Evolutionary conservation across 352 stramenopile species (phyloP).

Genomic region (Pythium guiyangense): DNA sequence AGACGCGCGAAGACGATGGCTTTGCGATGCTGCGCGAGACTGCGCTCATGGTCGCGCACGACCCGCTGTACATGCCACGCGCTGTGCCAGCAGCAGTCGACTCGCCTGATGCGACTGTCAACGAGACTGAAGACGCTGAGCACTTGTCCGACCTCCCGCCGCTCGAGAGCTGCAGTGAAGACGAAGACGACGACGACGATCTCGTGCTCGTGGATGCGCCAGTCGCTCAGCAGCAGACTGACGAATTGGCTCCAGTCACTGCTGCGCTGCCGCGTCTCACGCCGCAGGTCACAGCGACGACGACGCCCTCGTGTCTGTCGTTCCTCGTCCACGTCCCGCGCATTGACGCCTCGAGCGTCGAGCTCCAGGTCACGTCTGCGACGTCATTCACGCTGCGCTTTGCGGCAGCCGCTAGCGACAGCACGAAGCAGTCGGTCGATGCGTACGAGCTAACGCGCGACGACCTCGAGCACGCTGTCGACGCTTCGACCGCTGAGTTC

Average conservation of each 20-base stretch:
- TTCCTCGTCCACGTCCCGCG: constrained; percentile 40
- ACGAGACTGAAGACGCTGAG: not conserved
- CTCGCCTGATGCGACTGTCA: not conserved
- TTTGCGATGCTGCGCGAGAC: constrained; percentile 61
- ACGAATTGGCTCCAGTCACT: not conserved
- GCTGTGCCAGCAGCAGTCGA: not conserved
- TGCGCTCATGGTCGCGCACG: constrained; percentile 61
- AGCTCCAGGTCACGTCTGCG: constrained; percentile 32
- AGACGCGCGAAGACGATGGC: constrained; percentile 24
- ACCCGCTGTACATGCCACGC: constrained; percentile 35
- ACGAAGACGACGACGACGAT: constrained; percentile 23
- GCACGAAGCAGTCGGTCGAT: not conserved
- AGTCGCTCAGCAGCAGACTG: not conserved
- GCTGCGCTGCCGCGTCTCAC: too few species aligned
- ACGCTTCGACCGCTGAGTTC: constrained; percentile 25
- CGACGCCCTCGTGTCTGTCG: constrained; percentile 39
- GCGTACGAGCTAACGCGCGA: constrained; percentile 32
- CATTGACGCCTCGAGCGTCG: constrained; percentile 32
- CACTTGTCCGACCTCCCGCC: constrained; percentile 45
- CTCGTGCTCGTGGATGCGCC: constrained; percentile 9
- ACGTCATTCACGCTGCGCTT: constrained; percentile 35
- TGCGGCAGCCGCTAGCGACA: not conserved
- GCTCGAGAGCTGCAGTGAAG: constrained; percentile 52
- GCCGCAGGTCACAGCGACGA: constrained; percentile 30
- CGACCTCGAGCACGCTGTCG: constrained; percentile 24